Base-by-base conservation (phyloP, 768 basidiomycete genomes). In the Mycena kentingensis region DNA sequence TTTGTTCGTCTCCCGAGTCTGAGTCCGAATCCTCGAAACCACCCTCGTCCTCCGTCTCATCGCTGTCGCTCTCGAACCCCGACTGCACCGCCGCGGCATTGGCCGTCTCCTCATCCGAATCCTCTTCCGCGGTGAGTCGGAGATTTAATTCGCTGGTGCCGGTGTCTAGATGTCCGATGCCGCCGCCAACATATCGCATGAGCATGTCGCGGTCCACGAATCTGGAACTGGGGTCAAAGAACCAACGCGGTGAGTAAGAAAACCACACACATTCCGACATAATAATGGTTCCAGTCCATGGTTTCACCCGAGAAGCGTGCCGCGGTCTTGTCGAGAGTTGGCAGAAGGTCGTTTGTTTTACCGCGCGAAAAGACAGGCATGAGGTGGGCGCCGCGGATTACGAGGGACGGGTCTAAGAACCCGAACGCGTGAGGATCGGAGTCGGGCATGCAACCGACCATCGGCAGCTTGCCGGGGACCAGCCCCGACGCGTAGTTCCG, bases 121-220 rank as follows among this genome's bases (percentile, higher is more conserved):
- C 55, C 3, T 55, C 64, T 24, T n/a, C 22, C 26, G 12, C 41
- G 5, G 67, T n/a, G n/a, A n/a, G n/a, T 42, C 22, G 12, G n/a
- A n/a, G n/a, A n/a, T n/a, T n/a, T 19, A 42, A 27, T 6, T 42
- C 21, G 11, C 41, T 24, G 11, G 22, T 6, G 19, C 41, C 41
- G 7, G 22, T 24, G 26, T 42, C 41, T 12, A 42, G 41, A 42
- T 73, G 68, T 18, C 73, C 71, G 27, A 72, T 49, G 2, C 67
- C 72, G 5, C 63, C 55, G 5, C 65, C 66, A 15, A 56, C 46
- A 49, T 62, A 72, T 8, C 67, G 62, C 64, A 71, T 68, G 16
- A 71, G 53, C 73, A 72, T 77, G 34, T 77, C 74, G 3, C 69
- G 60, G 49, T 76, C 72, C 8, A 70, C 70, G 50, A 74, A 75